A percentile compares a stretch with the other conserved stretches of the same genome.
These are phyloP conservation scores for Leptographium radiaticola DNA, from an alignment of 2,329 filamentous ascomycete genomes.

Conservation along the genomic window DNA sequence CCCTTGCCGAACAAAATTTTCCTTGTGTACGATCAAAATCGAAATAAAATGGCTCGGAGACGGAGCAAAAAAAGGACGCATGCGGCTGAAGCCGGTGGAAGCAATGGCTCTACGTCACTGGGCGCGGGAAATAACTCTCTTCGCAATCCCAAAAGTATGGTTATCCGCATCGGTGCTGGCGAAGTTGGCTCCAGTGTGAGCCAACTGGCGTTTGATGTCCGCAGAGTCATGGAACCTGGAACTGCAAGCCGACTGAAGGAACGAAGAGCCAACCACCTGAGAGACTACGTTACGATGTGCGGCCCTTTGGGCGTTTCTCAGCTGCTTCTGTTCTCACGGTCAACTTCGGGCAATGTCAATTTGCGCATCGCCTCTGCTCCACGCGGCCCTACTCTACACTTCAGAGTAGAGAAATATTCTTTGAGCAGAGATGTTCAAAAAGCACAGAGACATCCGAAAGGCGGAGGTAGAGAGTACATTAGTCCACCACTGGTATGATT, in stretches of 20 bases:
- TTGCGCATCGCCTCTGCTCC: constrained; percentile 78
- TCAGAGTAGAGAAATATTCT: constrained; percentile 89
- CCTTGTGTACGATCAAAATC: background rate
- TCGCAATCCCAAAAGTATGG: constrained; percentile 86
- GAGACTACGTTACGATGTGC: constrained; percentile 91
- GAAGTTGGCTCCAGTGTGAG: constrained; percentile 86
- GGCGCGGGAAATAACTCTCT: constrained; percentile 49
- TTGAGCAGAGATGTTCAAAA: constrained; percentile 81
- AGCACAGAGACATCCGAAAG: constrained; percentile 70
- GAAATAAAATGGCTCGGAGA: constrained; percentile 55
- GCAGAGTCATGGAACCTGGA: constrained; percentile 88
- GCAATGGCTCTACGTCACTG: constrained; percentile 33
- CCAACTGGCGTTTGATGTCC: constrained; percentile 82
- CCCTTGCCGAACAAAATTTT: background rate
- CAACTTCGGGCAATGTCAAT: constrained; percentile 82
- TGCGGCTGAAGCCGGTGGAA: constrained; percentile 40
- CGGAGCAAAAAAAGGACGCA: constrained; percentile 86
- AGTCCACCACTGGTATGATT: constrained; percentile 61
- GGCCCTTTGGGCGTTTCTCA: constrained; percentile 89
- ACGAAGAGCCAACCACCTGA: constrained; percentile 72
- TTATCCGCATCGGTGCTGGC: constrained; percentile 89
- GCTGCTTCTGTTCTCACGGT: constrained; percentile 84
- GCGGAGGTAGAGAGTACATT: constrained; percentile 72
- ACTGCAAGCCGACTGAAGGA: constrained; percentile 85
- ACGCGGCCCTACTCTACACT: constrained; percentile 83